Percentiles rank a stretch among this genome's conserved stretches.
These are phyloP conservation scores for Mycena floridula DNA, from an alignment of 768 basidiomycete species.

Conservation along the genomic window DNA sequence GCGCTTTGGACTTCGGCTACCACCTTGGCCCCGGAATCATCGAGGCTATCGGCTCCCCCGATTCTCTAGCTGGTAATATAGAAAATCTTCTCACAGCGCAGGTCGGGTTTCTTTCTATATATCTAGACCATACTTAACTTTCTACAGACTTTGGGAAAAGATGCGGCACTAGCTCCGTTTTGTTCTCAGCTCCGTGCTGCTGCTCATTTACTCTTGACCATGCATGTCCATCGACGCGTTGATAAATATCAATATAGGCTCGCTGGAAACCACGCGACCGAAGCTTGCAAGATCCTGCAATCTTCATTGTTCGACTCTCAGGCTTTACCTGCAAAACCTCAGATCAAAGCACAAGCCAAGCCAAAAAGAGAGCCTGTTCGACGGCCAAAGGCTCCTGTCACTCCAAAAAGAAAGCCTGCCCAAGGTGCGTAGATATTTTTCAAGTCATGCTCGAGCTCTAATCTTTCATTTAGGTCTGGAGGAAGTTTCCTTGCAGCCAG, in stretches of 20 bases:
- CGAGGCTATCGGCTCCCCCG: background rate
- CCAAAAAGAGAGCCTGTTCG: background rate
- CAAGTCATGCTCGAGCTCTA: background rate
- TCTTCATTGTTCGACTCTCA: slow-evolving; percentile 11
- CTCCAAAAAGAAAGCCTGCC: background rate
- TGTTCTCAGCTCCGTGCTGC: slow-evolving; percentile 44
- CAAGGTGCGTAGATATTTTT: background rate
- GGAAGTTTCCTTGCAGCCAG: background rate
- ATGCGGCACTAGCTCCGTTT: slow-evolving; percentile 25
- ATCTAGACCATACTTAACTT: background rate
- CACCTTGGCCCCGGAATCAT: slow-evolving; percentile 16
- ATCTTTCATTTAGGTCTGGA: background rate
- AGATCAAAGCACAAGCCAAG: background rate
- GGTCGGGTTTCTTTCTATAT: slow-evolving; percentile 26
- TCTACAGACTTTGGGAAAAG: slow-evolving; percentile 27
- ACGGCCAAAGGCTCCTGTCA: too few species aligned
- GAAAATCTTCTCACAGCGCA: slow-evolving; percentile 31
- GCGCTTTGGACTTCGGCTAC: slow-evolving; percentile 49
- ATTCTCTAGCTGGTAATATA: slow-evolving; percentile 32
- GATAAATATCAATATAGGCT: slow-evolving; percentile 35
- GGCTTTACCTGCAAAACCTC: background rate
- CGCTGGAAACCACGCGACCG: slow-evolving; percentile 46
- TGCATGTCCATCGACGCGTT: slow-evolving; percentile 59
- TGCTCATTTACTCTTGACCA: slow-evolving; percentile 60
- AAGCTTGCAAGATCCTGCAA: slow-evolving; percentile 45